phyloP scores from a whole-genome alignment of 345 rosid genomes.

The Bruguiera parviflora region DNA sequence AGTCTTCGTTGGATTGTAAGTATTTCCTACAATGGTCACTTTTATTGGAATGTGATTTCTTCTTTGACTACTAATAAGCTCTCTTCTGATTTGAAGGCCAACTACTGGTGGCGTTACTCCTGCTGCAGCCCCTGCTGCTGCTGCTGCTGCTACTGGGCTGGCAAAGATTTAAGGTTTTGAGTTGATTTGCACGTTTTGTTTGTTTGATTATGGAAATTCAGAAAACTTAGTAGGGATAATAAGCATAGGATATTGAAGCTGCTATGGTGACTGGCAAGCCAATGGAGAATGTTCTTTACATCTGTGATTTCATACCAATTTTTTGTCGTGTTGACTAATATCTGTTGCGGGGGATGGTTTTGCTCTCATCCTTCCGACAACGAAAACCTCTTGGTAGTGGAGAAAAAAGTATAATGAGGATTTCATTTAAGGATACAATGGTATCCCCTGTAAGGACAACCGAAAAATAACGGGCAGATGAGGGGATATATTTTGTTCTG shows the following conservation, averaged over 20 bases:
- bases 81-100: constrained; percentile 51
- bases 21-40: constrained; percentile 9
- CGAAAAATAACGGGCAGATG: constrained; percentile 26
- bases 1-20: constrained; percentile 97
- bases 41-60: neutral
- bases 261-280: constrained; percentile 29
- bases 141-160: constrained; percentile 27
- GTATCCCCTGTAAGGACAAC: constrained; percentile 19
- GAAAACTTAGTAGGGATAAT: constrained; percentile 27
- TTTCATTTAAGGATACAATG: constrained; percentile 15
- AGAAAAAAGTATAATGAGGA: constrained; percentile 20
- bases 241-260: constrained; percentile 31
- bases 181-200: neutral
- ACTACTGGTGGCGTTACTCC: constrained; percentile 92
- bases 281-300: constrained; percentile 31
- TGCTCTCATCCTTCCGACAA: constrained; percentile 30
- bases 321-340: constrained; percentile 16
- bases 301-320: constrained; percentile 15
- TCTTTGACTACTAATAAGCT: neutral
- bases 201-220: neutral
- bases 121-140: constrained; percentile 36
- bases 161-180: constrained; percentile 35
- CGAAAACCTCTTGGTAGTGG: constrained; percentile 31
- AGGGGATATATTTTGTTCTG: constrained; percentile 13
- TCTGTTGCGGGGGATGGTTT: constrained; percentile 31